Evolutionary conservation across 176 grass and related monocot genomes (phyloP), one percentile per base, ranked within the genome.

Genomic region (Musa schizocarpa): DNA sequence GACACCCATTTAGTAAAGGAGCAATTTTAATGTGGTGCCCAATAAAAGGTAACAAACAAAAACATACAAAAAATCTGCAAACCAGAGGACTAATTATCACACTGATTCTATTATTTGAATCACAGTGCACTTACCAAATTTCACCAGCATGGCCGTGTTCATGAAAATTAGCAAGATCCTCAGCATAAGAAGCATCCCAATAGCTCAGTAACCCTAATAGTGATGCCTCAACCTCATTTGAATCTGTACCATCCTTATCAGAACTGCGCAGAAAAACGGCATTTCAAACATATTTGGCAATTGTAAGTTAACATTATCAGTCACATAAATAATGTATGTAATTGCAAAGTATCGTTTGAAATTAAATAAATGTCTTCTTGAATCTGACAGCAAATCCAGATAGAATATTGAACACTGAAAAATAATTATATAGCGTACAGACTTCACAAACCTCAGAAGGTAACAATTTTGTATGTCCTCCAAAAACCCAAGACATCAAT

Each of bases 121-220:
- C 16, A 27, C 1, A 54, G n/a, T 58, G 71, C 4, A 48, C 49
- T 81, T 58, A 99, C 95, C 95, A 99, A 85, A 94, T 88, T 86
- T 99, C 95, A 73, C 95, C 95, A 78, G 86, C 82, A 66, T 92
- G 86, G 11, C 90, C 90, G 73, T 93, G 88, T 76, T 92, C 82
- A 43, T 82, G 86, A 88, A 89, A 99, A 94, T 99, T 99, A 57
- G 84, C n/a, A 69, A 99, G 86, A 87, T 99, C 90, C 81, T 99
- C 88, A 10, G 86, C 83, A 79, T 99, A 99, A 86, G 88, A 85
- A 76, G 90, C 71, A 24, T 99, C 82, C 95, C 95, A 99, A 82
- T 94, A 94, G 82, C 88, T 94, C 82, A 94, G 95, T 8, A 99
- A 81, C 50, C 95, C 95, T 23, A 99, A 56, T 78, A 94, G 71